phyloP scores from a whole-genome alignment of 2,329 filamentous ascomycete species.

The Colletotrichum sp. region DNA sequence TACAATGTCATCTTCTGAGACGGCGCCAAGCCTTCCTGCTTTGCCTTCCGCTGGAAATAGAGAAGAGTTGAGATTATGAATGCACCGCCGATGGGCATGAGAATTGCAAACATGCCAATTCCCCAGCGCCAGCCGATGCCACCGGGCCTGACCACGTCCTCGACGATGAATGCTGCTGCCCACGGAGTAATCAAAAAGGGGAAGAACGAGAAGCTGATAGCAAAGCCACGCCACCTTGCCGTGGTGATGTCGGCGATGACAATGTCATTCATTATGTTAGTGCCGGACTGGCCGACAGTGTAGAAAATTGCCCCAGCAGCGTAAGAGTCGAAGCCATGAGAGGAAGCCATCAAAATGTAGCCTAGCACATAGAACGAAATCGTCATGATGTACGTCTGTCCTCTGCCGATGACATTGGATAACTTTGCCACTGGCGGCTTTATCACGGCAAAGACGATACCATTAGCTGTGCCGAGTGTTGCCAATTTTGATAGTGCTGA shows the following conservation, averaged over 20 bases:
- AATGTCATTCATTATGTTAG: conserved; percentile 12
- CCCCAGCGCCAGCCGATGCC: conserved; percentile 31
- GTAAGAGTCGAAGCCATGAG: neutral
- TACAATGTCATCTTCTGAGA: conserved; percentile 17
- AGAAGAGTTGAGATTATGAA: conserved; percentile 23
- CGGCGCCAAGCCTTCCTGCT: conserved; percentile 18
- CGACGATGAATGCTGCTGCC: conserved; percentile 27
- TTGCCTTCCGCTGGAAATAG: conserved; percentile 24
- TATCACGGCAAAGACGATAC: conserved; percentile 1
- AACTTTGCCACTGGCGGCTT: conserved; percentile 8
- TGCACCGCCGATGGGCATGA: conserved; percentile 49
- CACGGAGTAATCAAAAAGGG: conserved; percentile 40
- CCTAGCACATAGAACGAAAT: conserved; percentile 1
- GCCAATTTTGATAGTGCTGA: conserved; percentile 2
- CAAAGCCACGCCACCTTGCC: conserved; percentile 22
- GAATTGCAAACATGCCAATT: conserved; percentile 62
- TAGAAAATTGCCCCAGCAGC: conserved; percentile 4
- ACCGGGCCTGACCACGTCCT: conserved; percentile 23
- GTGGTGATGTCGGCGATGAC: conserved; percentile 14
- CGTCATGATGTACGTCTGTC: conserved; percentile 6
- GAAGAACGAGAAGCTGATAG: conserved; percentile 31
- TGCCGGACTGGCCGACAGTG: neutral
- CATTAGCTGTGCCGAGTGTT: neutral
- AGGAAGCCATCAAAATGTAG: conserved; percentile 4
- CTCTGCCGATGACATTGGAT: conserved; percentile 5